A percentile compares a stretch with the other conserved stretches of the same genome.
These are phyloP conservation scores for Pyrenophora seminiperda DNA, from an alignment of 2,329 filamentous ascomycete species.

Conservation along the genomic window DNA sequence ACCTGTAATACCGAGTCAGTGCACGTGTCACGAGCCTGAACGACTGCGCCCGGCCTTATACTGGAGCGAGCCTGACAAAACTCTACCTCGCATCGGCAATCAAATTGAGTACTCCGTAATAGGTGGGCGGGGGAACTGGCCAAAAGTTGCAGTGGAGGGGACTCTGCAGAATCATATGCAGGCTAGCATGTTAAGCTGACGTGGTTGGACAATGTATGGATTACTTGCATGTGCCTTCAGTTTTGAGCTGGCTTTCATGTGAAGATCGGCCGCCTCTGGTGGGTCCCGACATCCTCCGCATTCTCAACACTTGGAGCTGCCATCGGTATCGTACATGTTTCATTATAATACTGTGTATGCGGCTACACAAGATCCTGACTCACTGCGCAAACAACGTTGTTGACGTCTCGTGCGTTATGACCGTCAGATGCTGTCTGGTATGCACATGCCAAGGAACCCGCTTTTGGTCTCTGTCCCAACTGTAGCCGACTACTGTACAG, in stretches of 20 bases:
- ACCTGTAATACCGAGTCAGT: constrained; percentile 25
- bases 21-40: constrained; percentile 29
- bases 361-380: constrained; percentile 23
- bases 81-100: constrained; percentile 32
- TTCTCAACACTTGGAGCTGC: constrained; percentile 20
- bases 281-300: constrained; percentile 20
- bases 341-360: constrained; percentile 34
- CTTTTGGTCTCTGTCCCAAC: constrained; percentile 35
- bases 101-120: constrained; percentile 13
- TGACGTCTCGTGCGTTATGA: constrained; percentile 18
- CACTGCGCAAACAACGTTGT: constrained; percentile 17
- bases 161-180: constrained; percentile 4
- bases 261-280: constrained; percentile 31
- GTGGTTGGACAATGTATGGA: constrained; percentile 12
- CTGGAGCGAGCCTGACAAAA: constrained; percentile 23
- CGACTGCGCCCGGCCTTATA: constrained; percentile 22
- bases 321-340: constrained; percentile 21
- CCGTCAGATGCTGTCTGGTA: constrained; percentile 21
- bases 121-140: constrained; percentile 10
- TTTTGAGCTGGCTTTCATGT: constrained; percentile 29
- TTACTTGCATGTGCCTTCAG: constrained; percentile 15
- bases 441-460: constrained; percentile 21
- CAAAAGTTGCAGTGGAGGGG: constrained; percentile 17
- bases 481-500: constrained; percentile 37
- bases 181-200: constrained; percentile 17